phyloP scores from a whole-genome alignment of 2,329 filamentous ascomycete genomes.

The Venturia asperata region DNA sequence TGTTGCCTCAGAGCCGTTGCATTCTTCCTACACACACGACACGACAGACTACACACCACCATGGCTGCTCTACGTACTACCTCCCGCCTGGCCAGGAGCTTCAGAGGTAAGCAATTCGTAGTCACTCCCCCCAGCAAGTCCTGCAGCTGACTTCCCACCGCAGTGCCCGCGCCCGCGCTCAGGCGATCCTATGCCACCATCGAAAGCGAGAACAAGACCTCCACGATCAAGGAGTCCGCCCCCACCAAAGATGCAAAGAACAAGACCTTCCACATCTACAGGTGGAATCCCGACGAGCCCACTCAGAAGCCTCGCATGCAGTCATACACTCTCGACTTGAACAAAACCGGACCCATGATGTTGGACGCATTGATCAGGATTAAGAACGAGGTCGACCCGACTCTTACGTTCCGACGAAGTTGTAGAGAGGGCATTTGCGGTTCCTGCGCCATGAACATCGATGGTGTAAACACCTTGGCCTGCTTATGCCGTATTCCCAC shows the following conservation, averaged over 20 bases:
- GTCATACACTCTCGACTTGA: constrained; percentile 87
- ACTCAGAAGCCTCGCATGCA: constrained; percentile 93
- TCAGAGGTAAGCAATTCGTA: constrained; percentile 17
- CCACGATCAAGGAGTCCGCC: constrained; percentile 55
- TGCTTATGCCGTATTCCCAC: constrained; percentile 94
- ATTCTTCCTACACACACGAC: not conserved
- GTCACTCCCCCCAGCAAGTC: not conserved
- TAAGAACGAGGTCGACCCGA: constrained; percentile 98
- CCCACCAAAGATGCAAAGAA: constrained; percentile 52
- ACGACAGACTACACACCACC: constrained; percentile 4
- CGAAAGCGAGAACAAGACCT: constrained; percentile 46
- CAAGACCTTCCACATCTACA: constrained; percentile 98
- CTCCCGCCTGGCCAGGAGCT: constrained; percentile 19
- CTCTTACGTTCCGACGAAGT: constrained; percentile 88
- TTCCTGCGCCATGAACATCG: constrained; percentile 99
- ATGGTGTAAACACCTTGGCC: constrained; percentile 94
- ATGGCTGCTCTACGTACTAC: constrained; percentile 23
- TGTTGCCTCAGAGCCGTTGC: not conserved
- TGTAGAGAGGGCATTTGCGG: constrained; percentile 98
- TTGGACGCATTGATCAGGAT: constrained; percentile 93
- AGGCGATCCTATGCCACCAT: constrained; percentile 12
- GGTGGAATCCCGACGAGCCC: constrained; percentile 93
- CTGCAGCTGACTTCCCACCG: constrained; percentile 6
- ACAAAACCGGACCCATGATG: constrained; percentile 99
- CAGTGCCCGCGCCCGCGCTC: constrained; percentile 14